Evolutionary conservation across 2,329 filamentous ascomycete species (phyloP).

Genomic region (Aureobasidium zeae): DNA sequence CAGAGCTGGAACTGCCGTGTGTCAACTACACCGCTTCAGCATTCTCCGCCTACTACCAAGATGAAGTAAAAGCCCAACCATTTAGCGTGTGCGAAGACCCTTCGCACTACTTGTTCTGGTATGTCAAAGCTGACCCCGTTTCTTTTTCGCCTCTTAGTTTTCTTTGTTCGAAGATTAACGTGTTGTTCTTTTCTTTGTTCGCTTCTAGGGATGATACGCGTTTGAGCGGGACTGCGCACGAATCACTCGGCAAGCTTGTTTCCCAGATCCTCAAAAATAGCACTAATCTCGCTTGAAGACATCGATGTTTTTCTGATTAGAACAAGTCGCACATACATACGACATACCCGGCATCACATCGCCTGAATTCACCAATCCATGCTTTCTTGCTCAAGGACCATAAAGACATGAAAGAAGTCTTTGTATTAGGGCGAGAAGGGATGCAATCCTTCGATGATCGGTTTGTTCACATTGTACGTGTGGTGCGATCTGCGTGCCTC

Average conservation of each 20-base stretch:
- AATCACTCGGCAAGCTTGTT: slow-evolving; percentile 14
- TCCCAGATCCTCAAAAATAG: slow-evolving; percentile 2
- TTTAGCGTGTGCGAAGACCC: slow-evolving; percentile 8
- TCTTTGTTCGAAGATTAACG: slow-evolving; percentile 12
- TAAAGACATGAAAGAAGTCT: not conserved
- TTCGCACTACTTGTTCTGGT: slow-evolving; percentile 16
- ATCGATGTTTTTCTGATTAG: too few relatives aligned
- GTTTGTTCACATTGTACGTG: slow-evolving; percentile 24
- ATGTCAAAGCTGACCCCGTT: slow-evolving; percentile 13
- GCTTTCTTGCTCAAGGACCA: too few relatives aligned
- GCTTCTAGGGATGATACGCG: slow-evolving; percentile 15
- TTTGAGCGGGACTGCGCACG: slow-evolving; percentile 17
- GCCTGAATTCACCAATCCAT: too few relatives aligned
- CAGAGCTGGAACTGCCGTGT: slow-evolving; percentile 9
- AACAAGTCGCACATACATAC: too few relatives aligned
- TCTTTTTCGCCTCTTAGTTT: too few relatives aligned
- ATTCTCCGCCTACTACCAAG: not conserved
- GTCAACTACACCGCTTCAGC: slow-evolving; percentile 14
- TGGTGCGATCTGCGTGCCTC: slow-evolving; percentile 25
- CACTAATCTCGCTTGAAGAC: too few relatives aligned
- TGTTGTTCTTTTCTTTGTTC: too few relatives aligned
- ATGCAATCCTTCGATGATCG: slow-evolving; percentile 18
- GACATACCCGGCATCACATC: too few relatives aligned
- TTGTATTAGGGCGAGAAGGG: too few relatives aligned
- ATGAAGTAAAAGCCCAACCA: slow-evolving; percentile 4